Conservation (phyloP, 1,284 basidiomycete species). For the Naganishia cerealis region DNA sequence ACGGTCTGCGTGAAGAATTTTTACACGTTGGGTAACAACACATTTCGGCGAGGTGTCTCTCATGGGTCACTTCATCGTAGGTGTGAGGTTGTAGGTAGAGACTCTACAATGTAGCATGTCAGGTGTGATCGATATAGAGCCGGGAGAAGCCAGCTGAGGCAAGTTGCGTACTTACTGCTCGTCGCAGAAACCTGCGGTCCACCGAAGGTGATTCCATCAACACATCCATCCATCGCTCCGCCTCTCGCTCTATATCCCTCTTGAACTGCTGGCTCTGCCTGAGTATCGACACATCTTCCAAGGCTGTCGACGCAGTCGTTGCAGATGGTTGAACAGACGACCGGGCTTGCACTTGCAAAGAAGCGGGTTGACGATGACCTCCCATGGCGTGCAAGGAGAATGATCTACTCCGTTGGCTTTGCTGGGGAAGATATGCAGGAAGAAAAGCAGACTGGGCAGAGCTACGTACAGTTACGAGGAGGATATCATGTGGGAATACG, state of each 20-base stretch:
- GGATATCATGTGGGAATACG: too few relatives aligned
- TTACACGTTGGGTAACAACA: slow-evolving; percentile 29
- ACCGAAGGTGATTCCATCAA: slow-evolving; percentile 25
- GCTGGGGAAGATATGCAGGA: neutral
- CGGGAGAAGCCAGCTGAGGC: neutral
- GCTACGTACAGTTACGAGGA: too few relatives aligned
- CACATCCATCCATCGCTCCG: slow-evolving; percentile 31
- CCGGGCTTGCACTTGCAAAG: slow-evolving; percentile 7
- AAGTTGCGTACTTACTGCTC: slow-evolving; percentile 21
- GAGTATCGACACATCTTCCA: slow-evolving; percentile 4
- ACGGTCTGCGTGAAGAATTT: slow-evolving; percentile 18
- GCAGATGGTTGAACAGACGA: neutral
- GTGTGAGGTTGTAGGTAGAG: slow-evolving; percentile 28
- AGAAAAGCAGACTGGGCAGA: neutral
- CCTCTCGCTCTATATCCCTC: slow-evolving; percentile 24
- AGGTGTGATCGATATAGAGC: neutral
- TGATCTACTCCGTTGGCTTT: neutral
- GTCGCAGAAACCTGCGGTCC: slow-evolving; percentile 12
- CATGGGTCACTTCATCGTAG: slow-evolving; percentile 32
- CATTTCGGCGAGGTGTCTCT: slow-evolving; percentile 20
- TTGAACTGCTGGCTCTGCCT: slow-evolving; percentile 24
- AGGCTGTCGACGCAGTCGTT: neutral
- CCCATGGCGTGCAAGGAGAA: neutral
- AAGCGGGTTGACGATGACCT: slow-evolving; percentile 1
- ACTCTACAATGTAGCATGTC: slow-evolving; percentile 17